Conservation (phyloP, 2,329 filamentous ascomycete species). For the Neofusicoccum umdonicola region DNA sequence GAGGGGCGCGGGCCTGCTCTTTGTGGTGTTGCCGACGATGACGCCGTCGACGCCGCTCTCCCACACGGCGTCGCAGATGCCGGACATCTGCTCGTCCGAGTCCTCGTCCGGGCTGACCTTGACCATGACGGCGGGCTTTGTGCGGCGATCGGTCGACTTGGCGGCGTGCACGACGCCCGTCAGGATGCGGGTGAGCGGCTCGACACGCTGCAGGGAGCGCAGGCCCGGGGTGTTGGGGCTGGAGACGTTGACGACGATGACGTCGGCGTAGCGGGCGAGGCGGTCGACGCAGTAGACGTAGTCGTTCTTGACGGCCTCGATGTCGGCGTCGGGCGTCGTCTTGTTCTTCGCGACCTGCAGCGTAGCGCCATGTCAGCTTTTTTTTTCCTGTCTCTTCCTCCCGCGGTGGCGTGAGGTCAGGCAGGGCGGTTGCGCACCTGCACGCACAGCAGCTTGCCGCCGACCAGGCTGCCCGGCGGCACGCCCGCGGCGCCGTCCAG, state of each 20-base stretch:
- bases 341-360: slow-evolving; percentile 85
- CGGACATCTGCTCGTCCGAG: slow-evolving; percentile 75
- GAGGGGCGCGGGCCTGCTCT: slow-evolving; percentile 69
- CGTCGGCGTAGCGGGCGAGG: slow-evolving; percentile 84
- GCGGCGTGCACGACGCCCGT: slow-evolving; percentile 80
- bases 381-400: neutral
- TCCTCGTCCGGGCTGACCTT: slow-evolving; percentile 98
- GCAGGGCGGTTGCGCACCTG: slow-evolving; percentile 47
- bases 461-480: slow-evolving; percentile 74
- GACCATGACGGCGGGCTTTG: slow-evolving; percentile 85
- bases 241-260: slow-evolving; percentile 97
- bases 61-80: slow-evolving; percentile 83
- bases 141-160: slow-evolving; percentile 63
- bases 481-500: slow-evolving; percentile 74
- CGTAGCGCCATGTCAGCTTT: neutral
- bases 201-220: slow-evolving; percentile 78
- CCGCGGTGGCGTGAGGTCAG: slow-evolving; percentile 1
- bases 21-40: slow-evolving; percentile 97
- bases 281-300: slow-evolving; percentile 88
- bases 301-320: slow-evolving; percentile 72
- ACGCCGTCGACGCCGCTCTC: slow-evolving; percentile 86
- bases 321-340: slow-evolving; percentile 78
- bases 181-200: slow-evolving; percentile 77
- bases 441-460: slow-evolving; percentile 78
- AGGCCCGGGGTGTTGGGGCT: slow-evolving; percentile 94